Evolutionary conservation across 140 eudicot genomes (phyloP), one percentile per base, ranked within the genome.

Genomic region (Anethum foeniculum): DNA sequence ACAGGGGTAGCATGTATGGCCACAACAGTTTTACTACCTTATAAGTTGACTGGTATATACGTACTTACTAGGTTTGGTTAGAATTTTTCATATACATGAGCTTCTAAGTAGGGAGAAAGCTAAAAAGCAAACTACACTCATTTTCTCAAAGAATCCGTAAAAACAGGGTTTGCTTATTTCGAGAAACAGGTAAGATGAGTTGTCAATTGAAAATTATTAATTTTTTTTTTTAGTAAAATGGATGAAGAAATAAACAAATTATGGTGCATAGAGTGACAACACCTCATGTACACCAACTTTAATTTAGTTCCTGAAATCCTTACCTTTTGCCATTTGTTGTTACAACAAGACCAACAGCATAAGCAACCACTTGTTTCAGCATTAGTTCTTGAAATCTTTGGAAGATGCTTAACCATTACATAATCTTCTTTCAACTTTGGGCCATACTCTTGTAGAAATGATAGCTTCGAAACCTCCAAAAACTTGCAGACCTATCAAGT

Each of bases 361-460:
- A 88, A 60, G 71, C 88, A 84, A 77, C 96, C 89, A 71, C 87
- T 83, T 75, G 86, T 68, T 46, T 81, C 79, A 39, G 82, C 85
- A 73, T 88, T 84, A 71, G 88, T 90, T 77, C 82, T 90, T 77
- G 85, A 76, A 77, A 87, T 89, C 77, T 81, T 86, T 75, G 84
- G 79, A 77, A 93, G 86, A 83, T 93, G 96, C 38, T 85, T 93
- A 83, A 87, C 96, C 92, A 90, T 43, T 79, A 96, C 90, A 77
- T 93, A 96, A 75, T 87, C 98, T 85, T 96, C 99, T 88, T 96
- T 96, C 89, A 96, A 80, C 88, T 96, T 96, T 76, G 98, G 97
- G 76, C 98, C 99, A 77, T 91, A 96, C 81, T 96, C 96, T 76
- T 83, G 89, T 76, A 87, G 82, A 85, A 96, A 93, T 67, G 99